Base-by-base conservation (phyloP, 2,329 filamentous ascomycete species). In the Calonectria honghensis region DNA sequence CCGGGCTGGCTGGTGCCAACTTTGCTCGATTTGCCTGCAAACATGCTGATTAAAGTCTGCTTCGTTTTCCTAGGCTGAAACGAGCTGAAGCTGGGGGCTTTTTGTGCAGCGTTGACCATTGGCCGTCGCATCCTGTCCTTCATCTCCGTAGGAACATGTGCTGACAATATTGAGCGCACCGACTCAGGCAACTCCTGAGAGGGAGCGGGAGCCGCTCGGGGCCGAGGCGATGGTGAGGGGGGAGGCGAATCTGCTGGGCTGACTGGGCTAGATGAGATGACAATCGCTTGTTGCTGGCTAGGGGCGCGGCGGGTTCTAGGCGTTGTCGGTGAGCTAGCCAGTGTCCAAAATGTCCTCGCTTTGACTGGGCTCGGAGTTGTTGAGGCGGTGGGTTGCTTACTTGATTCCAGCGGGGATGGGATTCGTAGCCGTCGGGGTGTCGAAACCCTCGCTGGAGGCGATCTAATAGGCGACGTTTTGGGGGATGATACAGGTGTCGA, bases 241-340 rank as follows among this genome's bases (percentile, higher is more conserved):
- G 82, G 70, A 82, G 83, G 80, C 76, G 85, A 84, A 37, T 80
- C 70, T 54, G 74, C 70, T 29, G 75, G 65, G 54, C 66, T 72
- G 81, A 81, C 77, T 67, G 88, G 87, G 75, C 87, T 88, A 81
- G 87, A 89, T 77, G 85, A 82, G 81, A 89, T 85, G 76, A 85
- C 64, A 82, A 89, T 88, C 75, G 87, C 77, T 79, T 88, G 73
- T 83, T 79, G 79, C 3, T 59, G 77, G 71, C 66, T 70, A 68
- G 39, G 32, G 70, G 50, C 72, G 61, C 79, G 78, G 74, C 78
- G 74, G 59, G 79, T 84, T 79, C 86, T 88, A 84, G 85, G 85
- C 76, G 81, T 79, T 72, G 77, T 75, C 80, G 85, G 87, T 88
- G 86, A 88, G 87, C 85, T 83, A 77, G 82, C 82, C 78, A 85